Conservation (phyloP, 1,284 basidiomycete species). For the Apiotrichum domesticum region DNA sequence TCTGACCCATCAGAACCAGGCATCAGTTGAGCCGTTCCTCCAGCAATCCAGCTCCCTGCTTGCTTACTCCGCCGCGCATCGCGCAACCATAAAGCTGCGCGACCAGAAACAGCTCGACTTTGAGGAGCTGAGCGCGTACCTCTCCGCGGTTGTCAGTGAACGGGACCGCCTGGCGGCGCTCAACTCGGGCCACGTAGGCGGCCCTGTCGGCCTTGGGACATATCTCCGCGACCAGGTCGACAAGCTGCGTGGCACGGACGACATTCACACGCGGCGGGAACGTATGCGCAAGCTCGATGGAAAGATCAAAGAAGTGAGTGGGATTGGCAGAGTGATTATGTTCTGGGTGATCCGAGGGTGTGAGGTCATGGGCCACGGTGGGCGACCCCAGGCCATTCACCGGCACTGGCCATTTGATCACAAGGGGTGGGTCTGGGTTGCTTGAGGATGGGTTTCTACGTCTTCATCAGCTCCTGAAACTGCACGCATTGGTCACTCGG, state of each 20-base stretch:
- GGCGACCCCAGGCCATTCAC: no score
- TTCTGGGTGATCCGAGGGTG: background rate
- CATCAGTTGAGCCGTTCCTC: conserved; percentile 79
- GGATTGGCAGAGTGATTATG: background rate
- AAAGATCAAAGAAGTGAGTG: conserved; percentile 84
- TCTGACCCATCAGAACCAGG: conserved; percentile 59
- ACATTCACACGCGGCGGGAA: conserved; percentile 77
- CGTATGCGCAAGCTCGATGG: conserved; percentile 85
- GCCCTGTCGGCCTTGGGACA: conserved; percentile 65
- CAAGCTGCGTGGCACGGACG: conserved; percentile 81
- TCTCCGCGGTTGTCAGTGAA: conserved; percentile 83
- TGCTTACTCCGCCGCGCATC: conserved; percentile 81
- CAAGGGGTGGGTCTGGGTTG: no score
- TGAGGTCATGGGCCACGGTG: background rate
- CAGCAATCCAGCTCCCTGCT: conserved; percentile 81
- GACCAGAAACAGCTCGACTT: conserved; percentile 99
- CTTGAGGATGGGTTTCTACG: no score
- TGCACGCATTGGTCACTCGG: no score
- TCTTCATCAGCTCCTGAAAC: no score
- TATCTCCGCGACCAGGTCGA: conserved; percentile 95
- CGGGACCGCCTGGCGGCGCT: conserved; percentile 84
- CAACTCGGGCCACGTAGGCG: conserved; percentile 53
- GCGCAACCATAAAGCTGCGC: conserved; percentile 82
- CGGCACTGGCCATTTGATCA: no score
- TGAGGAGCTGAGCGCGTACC: conserved; percentile 92